Base-by-base conservation (phyloP, 2,329 filamentous ascomycete species). In the Zymoseptoria tritici region DNA sequence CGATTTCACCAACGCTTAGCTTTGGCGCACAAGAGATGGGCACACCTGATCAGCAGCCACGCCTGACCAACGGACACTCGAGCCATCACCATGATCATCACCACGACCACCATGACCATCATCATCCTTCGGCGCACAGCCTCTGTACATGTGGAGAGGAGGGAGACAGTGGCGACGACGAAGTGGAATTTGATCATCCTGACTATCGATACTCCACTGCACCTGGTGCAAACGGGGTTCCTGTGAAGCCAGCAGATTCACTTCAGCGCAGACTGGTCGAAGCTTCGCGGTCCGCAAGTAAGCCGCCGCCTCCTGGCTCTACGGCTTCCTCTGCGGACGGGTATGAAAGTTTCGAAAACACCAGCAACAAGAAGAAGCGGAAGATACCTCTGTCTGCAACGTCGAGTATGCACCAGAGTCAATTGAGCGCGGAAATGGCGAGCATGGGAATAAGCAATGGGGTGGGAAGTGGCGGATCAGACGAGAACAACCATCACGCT, bases 281-380 rank as follows among this genome's bases (percentile, higher is more conserved):
- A 64, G 70, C 67, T 60, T 74, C 74, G 60, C 70, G 73, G 55
- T 73, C 74, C 9, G 20, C 58, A 2, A 58, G 57, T 13, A 70
- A 71, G 55, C 66, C 66, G 16, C 70, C 71, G 56, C 67, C 72
- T 51, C 74, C 79, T 22, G 76, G 84, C 51, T 83, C 85, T 21
- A 82, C 87, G 54, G 82, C 82, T 51, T 91, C 90, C 11, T 85
- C 87, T 22, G 81, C 84, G 9, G 93, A 97, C 73, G 91, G 92
- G 13, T 97, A 97, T 73, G 94, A 99, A 74, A 94, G 91, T 6
- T 96, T 97, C 69, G 94, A 99, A 75, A 97, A 97, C 70, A 96
- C 91, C 42, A 97, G 96, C 74, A 99, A 99, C 73, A 99, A 99
- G 77, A 99, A 97, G 80, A 97, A 99, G 76, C 85, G 94, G 67